Evolutionary conservation across 225 moss, liverwort and hornwort genomes (phyloP).

Genomic region (Pleurozium schreberi): DNA sequence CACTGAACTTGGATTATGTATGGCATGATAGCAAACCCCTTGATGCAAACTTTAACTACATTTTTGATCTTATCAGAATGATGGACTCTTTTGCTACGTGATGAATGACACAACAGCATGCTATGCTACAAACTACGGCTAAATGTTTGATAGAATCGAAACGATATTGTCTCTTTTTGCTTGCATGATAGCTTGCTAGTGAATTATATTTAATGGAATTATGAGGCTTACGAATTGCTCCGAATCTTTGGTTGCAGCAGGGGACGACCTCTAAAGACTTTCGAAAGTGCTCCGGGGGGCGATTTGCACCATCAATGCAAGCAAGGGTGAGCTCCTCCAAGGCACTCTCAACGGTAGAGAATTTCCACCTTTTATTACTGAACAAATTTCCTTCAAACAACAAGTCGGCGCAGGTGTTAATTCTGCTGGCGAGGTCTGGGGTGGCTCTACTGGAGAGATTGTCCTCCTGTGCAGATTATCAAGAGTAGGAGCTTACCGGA

Average conservation of each 20-base stretch:
- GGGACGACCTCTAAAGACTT: background rate
- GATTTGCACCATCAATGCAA: background rate
- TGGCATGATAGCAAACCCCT: background rate
- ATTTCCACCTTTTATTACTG: background rate
- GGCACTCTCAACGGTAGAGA: background rate
- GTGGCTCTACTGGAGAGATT: background rate
- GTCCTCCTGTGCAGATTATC: background rate
- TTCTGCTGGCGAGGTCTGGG: background rate
- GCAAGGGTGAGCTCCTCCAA: background rate
- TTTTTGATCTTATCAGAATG: background rate
- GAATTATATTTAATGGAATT: background rate
- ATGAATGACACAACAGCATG: background rate
- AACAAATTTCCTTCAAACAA: background rate
- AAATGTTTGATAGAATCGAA: background rate
- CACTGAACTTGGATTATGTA: background rate
- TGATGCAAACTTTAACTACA: background rate
- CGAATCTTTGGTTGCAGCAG: background rate
- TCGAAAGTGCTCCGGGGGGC: background rate
- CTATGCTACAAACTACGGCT: too few species aligned
- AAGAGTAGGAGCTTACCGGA: background rate
- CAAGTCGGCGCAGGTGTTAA: background rate
- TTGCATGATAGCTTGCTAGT: background rate
- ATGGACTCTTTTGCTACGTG: background rate
- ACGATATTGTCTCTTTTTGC: background rate
- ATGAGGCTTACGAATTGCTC: background rate